Evolutionary conservation across 2,329 filamentous ascomycete species (phyloP), one percentile per base, ranked within the genome.

Genomic region (Exserohilum rostratum): DNA sequence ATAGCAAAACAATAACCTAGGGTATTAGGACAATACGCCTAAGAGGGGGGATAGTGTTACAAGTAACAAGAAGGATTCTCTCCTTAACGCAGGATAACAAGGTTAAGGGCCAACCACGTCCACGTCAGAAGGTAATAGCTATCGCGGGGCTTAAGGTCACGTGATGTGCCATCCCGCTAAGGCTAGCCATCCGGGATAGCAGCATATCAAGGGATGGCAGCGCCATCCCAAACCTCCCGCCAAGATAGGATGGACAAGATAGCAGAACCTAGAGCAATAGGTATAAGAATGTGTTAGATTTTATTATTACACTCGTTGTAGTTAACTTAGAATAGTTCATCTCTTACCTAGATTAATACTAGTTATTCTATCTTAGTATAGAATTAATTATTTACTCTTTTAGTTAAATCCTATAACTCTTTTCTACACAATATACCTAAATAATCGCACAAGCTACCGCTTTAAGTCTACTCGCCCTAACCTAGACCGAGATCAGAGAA

Each of bases 21-120:
- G 13, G 34, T 47, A 47, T 47, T 18, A 22, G 7, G 45, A 47
- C 15, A 25, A 47, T 47, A 47, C 12, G 11, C 17, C 37, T 31
- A 48, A 48, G 34, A 38, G 29, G 20, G 29, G 45, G 15, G 33
- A 15, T 38, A 47, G 38, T 49, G 27, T 49, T 49, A 49, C 9
- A 49, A 49, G 29, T 17, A 42, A 43, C 5, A 25, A 10, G 10
- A 42, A 27, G 22, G 17, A 30, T 20, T 29, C 22, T 39, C 34
- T 39, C n/a, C 34, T 25, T 25, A 25, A 25, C 34, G 17, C 22
- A 25, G 18, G 9, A 18, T 18, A 37, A 37, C 7, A 11, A 20
- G 11, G 22, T 25, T 25, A 25, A 25, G 7, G 22, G 22, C n/a
- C n/a, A n/a, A n/a, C n/a, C n/a, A 25, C 22, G 22, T 7, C 22